These are phyloP conservation scores for Ophiostoma populinum DNA, from an alignment of 2,329 filamentous ascomycete genomes.

Conservation along the genomic window DNA sequence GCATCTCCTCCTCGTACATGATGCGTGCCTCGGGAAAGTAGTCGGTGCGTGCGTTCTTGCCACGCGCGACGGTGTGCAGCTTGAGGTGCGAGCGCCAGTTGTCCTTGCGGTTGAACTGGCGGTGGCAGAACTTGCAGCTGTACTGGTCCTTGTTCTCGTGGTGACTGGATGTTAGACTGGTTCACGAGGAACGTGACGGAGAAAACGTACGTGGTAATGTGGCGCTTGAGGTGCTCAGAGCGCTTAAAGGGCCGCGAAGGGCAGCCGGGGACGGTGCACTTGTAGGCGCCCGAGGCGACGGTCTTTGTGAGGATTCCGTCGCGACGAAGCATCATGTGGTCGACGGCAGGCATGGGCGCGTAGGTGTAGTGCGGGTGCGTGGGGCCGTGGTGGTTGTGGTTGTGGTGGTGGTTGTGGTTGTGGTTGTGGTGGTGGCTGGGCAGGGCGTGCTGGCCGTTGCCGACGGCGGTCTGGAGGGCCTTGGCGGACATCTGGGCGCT, in stretches of 20 bases:
- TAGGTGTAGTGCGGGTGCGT: neutral
- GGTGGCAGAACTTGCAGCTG: conserved; percentile 25
- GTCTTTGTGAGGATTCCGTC: conserved; percentile 14
- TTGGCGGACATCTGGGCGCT: conserved; percentile 6
- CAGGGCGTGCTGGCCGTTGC: neutral
- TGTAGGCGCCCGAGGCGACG: conserved; percentile 14
- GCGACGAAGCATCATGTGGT: conserved; percentile 8
- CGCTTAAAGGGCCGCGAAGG: conserved; percentile 29
- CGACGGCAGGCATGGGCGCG: neutral
- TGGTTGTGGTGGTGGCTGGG: conserved; percentile 1
- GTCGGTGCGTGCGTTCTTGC: conserved; percentile 18
- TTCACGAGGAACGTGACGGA: no score
- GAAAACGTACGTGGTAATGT: conserved; percentile 29
- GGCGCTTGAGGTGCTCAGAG: conserved; percentile 38
- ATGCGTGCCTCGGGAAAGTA: conserved; percentile 16
- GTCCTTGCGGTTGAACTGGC: conserved; percentile 21
- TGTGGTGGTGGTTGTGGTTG: neutral
- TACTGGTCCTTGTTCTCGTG: conserved; percentile 17
- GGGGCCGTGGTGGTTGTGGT: neutral
- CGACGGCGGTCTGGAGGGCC: conserved; percentile 6
- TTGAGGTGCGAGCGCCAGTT: conserved; percentile 22
- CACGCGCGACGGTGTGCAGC: conserved; percentile 18
- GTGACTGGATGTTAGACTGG: conserved; percentile 5
- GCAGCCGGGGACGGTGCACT: conserved; percentile 30
- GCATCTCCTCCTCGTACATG: conserved; percentile 13